Evolutionary conservation across 352 stramenopile species (phyloP).

Genomic region (Phytopythium sindhum): DNA sequence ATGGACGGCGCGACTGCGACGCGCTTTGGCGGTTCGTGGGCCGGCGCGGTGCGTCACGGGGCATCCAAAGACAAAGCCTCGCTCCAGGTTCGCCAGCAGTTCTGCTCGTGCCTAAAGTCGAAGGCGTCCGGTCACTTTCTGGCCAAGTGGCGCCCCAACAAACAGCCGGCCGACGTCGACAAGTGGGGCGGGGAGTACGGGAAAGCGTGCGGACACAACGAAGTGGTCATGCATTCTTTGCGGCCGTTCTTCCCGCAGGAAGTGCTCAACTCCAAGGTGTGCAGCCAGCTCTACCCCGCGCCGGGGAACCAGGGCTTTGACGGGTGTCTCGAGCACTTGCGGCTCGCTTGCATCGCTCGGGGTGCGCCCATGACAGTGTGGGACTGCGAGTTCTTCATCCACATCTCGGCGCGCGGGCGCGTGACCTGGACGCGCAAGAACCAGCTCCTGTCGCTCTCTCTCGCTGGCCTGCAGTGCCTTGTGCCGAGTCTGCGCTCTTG

Average conservation of each 20-base stretch:
- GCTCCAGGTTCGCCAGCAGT: slow-evolving; percentile 40
- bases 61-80: slow-evolving; percentile 74
- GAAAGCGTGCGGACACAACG: slow-evolving; percentile 88
- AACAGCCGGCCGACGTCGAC: slow-evolving; percentile 55
- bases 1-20: slow-evolving; percentile 58
- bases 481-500: slow-evolving; percentile 42
- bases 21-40: slow-evolving; percentile 57
- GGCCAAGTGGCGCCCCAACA: slow-evolving; percentile 68
- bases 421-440: slow-evolving; percentile 66
- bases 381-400: slow-evolving; percentile 81
- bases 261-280: slow-evolving; percentile 87
- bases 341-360: slow-evolving; percentile 46
- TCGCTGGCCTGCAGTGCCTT: slow-evolving; percentile 59
- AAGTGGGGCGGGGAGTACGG: slow-evolving; percentile 82
- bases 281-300: slow-evolving; percentile 68
- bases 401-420: slow-evolving; percentile 38
- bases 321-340: slow-evolving; percentile 86
- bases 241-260: slow-evolving; percentile 85
- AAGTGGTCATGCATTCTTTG: slow-evolving; percentile 85
- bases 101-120: slow-evolving; percentile 21
- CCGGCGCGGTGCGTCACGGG: slow-evolving; percentile 62
- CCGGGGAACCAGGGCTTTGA: slow-evolving; percentile 88
- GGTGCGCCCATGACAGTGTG: slow-evolving; percentile 71
- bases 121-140: slow-evolving; percentile 21
- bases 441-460: slow-evolving; percentile 54